Percentiles rank a stretch among this genome's conserved stretches.
These are phyloP conservation scores for Coffea canephora DNA, from an alignment of 257 asterid genomes.

Conservation along the genomic window DNA sequence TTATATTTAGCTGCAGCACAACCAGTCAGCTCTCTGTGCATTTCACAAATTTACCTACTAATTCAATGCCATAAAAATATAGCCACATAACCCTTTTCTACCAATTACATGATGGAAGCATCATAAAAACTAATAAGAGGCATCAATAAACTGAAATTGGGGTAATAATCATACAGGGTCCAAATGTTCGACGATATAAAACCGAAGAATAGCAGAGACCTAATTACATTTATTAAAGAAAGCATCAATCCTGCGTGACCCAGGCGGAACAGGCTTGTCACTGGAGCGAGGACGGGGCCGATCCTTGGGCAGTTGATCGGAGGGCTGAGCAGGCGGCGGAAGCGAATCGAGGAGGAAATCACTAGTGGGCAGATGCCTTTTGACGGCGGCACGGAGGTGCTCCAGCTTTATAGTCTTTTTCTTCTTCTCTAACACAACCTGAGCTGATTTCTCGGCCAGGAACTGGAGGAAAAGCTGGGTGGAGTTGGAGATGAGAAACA, in stretches of 20 bases:
- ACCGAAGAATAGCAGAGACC: slow-evolving; percentile 5
- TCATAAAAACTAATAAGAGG: not conserved
- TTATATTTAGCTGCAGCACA: not conserved
- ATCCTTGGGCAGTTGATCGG: slow-evolving; percentile 32
- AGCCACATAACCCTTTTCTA: too few relatives aligned
- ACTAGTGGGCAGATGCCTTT: slow-evolving; percentile 73
- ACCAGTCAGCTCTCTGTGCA: not conserved
- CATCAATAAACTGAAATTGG: not conserved
- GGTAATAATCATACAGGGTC: not conserved
- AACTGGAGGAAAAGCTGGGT: slow-evolving; percentile 76
- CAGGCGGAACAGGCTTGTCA: slow-evolving; percentile 47
- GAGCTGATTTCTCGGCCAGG: slow-evolving; percentile 73
- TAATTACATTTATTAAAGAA: slow-evolving; percentile 59
- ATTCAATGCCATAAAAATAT: not conserved
- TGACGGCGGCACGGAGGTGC: slow-evolving; percentile 59
- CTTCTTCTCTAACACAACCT: slow-evolving; percentile 75
- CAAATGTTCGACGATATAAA: not conserved
- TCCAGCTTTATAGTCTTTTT: slow-evolving; percentile 54
- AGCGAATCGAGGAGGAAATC: slow-evolving; percentile 86
- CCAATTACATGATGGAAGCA: too few relatives aligned
- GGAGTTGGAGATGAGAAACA: slow-evolving; percentile 60
- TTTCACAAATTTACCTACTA: too few relatives aligned
- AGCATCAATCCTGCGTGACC: slow-evolving; percentile 67
- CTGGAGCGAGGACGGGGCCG: slow-evolving; percentile 30
- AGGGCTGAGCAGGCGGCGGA: slow-evolving; percentile 52